phyloP scores from a whole-genome alignment of 129 eudicot species.

The Pittosporum tobira region DNA sequence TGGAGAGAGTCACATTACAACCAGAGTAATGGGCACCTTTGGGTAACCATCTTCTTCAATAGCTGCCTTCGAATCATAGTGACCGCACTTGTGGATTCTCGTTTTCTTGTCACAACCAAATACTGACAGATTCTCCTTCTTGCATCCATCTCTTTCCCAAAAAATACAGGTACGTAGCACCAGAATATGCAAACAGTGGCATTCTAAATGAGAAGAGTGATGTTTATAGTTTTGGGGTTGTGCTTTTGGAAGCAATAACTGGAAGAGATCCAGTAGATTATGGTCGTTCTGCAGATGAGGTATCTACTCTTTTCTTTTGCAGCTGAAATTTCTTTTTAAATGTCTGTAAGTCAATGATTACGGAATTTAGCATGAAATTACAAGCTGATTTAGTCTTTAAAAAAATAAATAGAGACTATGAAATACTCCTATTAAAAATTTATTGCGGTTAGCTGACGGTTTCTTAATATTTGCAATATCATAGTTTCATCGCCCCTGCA shows the following conservation, averaged over 20 bases:
- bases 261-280: conserved; percentile 20
- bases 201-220: conserved; percentile 28
- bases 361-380: background rate
- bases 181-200: conserved; percentile 28
- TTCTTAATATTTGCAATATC: background rate
- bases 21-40: conserved; percentile 10
- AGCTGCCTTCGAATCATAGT: background rate
- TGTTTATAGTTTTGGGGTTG: conserved; percentile 13
- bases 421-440: background rate
- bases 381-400: background rate
- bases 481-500: background rate
- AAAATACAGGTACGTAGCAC: conserved; percentile 25
- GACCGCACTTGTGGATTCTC: no score
- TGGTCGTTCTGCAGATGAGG: conserved; percentile 25
- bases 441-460: background rate
- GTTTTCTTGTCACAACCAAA: background rate
- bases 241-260: conserved; percentile 10
- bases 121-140: background rate
- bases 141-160: background rate
- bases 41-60: conserved; percentile 1
- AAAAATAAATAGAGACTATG: background rate
- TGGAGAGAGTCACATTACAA: conserved; percentile 20
- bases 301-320: background rate
- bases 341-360: background rate
- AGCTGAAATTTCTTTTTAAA: no score